These are phyloP conservation scores for Apostasia shenzhenica DNA, from an alignment of 106 monocot genomes.

Conservation along the genomic window DNA sequence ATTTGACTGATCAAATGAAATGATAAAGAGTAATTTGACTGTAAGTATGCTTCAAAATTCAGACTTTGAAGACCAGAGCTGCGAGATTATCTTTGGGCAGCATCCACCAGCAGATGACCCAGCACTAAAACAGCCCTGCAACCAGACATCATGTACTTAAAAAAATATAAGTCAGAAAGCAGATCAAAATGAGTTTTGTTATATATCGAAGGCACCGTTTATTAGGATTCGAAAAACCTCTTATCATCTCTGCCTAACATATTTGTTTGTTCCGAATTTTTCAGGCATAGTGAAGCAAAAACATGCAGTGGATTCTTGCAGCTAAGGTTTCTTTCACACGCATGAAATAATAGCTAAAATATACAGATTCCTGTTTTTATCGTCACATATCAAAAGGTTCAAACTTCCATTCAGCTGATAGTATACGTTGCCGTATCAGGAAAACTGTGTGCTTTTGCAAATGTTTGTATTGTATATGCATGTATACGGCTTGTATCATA, in stretches of 20 bases:
- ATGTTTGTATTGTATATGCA: too few relatives aligned
- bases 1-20: neutral
- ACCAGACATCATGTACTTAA: conserved; percentile 40
- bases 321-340: conserved; percentile 1
- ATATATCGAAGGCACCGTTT: too few relatives aligned
- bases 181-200: too few relatives aligned
- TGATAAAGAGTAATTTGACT: neutral
- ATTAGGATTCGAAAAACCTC: neutral
- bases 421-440: too few relatives aligned
- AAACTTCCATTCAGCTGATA: too few relatives aligned
- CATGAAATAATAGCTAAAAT: too few relatives aligned
- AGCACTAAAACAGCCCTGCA: conserved; percentile 68
- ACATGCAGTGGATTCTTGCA: conserved; percentile 26
- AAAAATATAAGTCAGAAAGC: neutral
- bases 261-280: neutral
- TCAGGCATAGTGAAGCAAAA: conserved; percentile 39
- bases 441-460: too few relatives aligned
- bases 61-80: conserved; percentile 94
- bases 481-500: too few relatives aligned
- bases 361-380: too few relatives aligned
- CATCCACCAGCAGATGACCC: conserved; percentile 78
- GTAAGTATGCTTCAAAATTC: conserved; percentile 3
- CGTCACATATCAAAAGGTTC: too few relatives aligned
- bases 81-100: conserved; percentile 82
- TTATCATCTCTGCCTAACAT: neutral